Evolutionary conservation across 257 asterid genomes (phyloP).

Genomic region (Petunia secreta): DNA sequence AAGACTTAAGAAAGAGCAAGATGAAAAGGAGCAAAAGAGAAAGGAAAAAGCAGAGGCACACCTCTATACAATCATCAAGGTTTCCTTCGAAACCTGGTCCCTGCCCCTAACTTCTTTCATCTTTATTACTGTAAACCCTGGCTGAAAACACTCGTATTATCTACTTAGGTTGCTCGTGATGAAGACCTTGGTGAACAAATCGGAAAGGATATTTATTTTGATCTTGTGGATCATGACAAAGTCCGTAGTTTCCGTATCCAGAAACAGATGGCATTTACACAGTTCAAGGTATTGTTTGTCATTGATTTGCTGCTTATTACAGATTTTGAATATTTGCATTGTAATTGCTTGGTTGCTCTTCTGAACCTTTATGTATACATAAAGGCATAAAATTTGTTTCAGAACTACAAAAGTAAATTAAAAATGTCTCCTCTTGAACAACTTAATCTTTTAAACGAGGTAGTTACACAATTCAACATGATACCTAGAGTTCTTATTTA

Average conservation of each 20-base stretch:
- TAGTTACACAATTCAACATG: neutral
- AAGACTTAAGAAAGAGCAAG: conserved; percentile 81
- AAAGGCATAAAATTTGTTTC: neutral
- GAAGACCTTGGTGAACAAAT: conserved; percentile 72
- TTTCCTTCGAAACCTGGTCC: conserved; percentile 27
- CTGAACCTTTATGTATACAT: conserved; percentile 18
- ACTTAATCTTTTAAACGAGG: neutral
- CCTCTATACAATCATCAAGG: conserved; percentile 86
- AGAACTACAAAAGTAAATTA: neutral
- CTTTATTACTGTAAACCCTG: conserved; percentile 7
- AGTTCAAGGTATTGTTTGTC: conserved; percentile 62
- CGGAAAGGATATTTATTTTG: conserved; percentile 81
- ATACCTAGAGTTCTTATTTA: conserved; percentile 8
- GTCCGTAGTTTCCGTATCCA: conserved; percentile 78
- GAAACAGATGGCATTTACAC: conserved; percentile 65
- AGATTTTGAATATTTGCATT: neutral
- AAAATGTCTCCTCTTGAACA: conserved; percentile 23
- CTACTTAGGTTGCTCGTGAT: conserved; percentile 78
- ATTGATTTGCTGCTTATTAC: conserved; percentile 17
- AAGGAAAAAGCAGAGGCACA: conserved; percentile 84
- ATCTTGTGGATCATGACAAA: conserved; percentile 90
- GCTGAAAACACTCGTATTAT: conserved; percentile 14
- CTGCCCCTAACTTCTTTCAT: conserved; percentile 23
- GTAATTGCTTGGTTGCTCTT: neutral
- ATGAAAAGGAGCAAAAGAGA: conserved; percentile 79